Evolutionary conservation across 2,329 filamentous ascomycete species (phyloP), one percentile per base, ranked within the genome.

Genomic region (Botrytis deweyae): DNA sequence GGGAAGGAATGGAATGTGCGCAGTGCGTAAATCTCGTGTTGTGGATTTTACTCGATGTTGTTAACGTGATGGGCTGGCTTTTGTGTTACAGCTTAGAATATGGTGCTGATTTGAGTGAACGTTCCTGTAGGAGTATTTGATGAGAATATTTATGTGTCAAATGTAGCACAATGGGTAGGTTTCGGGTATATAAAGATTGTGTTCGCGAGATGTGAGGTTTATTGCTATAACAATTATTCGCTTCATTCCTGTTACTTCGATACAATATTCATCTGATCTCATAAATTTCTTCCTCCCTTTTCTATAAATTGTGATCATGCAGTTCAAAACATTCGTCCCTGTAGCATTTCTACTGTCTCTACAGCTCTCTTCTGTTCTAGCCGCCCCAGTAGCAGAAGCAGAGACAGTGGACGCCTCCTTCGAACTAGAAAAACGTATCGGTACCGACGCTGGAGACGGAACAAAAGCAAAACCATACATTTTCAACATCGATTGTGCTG

Each of bases 341-440:
- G 25, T 72, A 33, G 61, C 49, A 67, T 22, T n/a, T n/a, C 49
- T 72, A 8, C 38, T 72, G 5, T 70, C 55, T 4, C 44, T 70
- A 12, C 68, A 70, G 2, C 5, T 62, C 22, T 62, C 40, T 29
- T 66, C 38, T 40, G 52, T 67, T 46, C 25, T 72, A 5, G 70
- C 70, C n/a, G 62, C 63, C 6, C 70, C 70, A 42, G 42, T 66
- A 59, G 66, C 66, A 68, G 40, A 62, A 62, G 38, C 58, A 44
- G 40, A 66, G 20, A 10, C 63, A 12, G 18, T 44, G 25, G 70
- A 44, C 20, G 20, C 36, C 33, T 72, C 70, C 4, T 55, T 25
- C 8, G 49, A 46, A 25, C 18, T 67, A 0, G 70, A 66, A 40
- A 67, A 65, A 20, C 70, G 70, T 22, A 20, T 64, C 18, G 70